Evolutionary conservation across 139 green algal genomes (phyloP), one percentile per base, ranked within the genome.

Genomic region (Chlamydomonas sp.): DNA sequence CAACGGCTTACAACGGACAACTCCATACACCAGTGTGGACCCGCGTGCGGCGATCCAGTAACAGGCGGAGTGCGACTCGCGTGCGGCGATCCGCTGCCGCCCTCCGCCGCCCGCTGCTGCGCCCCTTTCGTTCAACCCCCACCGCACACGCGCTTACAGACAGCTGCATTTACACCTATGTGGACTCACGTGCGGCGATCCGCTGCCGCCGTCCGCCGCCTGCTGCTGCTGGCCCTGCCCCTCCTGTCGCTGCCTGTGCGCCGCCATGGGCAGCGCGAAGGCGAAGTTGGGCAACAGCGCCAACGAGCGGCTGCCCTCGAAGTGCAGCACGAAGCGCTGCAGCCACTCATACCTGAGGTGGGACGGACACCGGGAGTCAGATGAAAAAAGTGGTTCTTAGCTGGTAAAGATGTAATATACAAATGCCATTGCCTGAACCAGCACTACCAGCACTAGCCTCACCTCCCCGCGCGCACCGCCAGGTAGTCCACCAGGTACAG

Each of bases 401-500:
- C 31, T 49, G 31, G 31, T 49, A 49, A 49, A 49, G 31, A 49
- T 49, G 31, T 49, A 49, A 49, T 49, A 49, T 49, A 49, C 31
- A 49, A 49, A 49, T 49, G 31, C 31, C 31, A 49, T 49, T 49
- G 31, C 31, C 31, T 49, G 31, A 49, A 49, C 31, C 31, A 49
- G 31, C 31, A 87, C 83, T 73, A 81, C n/a, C n/a, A n/a, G n/a
- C n/a, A n/a, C n/a, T n/a, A n/a, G n/a, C n/a, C 71, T 0, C 58
- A 75, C 93, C 73, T 90, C n/a, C 82, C 90, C 86, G 93, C 93
- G n/a, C 96, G 86, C 74, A 99, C 90, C 2, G 96, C 96, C 73
- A 98, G 92, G 91, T 98, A 99, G 90, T 99, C 97, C 10, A 99
- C 93, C 88, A 93, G 92, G 63, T 91, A 92, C 4, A 97, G 92